Base-by-base conservation (phyloP, 225 moss, liverwort and hornwort genomes). In the Bryum argenteum region DNA sequence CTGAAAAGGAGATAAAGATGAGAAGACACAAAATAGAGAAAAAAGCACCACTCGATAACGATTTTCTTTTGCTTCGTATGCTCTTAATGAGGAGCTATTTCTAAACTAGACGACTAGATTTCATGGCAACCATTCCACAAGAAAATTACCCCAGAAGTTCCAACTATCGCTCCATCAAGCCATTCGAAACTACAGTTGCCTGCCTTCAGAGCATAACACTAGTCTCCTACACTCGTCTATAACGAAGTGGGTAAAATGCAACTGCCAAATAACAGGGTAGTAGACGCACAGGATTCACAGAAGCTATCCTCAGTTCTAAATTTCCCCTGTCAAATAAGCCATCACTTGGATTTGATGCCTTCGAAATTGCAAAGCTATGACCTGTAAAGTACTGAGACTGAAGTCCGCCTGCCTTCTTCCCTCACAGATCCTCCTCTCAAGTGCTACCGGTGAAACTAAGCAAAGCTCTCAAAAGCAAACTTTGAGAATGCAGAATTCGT, bases 1-100 rank as follows among this genome's bases (percentile, higher is more conserved):
- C 93, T 93, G 84, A 12, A 10, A 70, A 63, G 61, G 33, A 82
- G 71, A 69, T 19, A 76, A 14, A 21, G 39, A 75, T 8, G 72
- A 17, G 69, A 23, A 50, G 52, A 12, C 28, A 37, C 56, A 65
- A 53, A 68, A 66, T 70, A 14, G 65, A 47, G 38, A 57, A 24
- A 63, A 68, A 55, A 63, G 37, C 8, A 40, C n/a, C 65, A 65
- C 43, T 21, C 65, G 38, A 66, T 61, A 65, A 58, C 24, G n/a
- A n/a, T 42, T 22, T 54, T 37, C 23, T 50, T 26, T 57, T 24
- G 6, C 57, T 57, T 40, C 9, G 8, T 44, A 18, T 59, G 38
- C 17, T 41, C 11, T 6, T 19, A 23, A 50, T 21, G 51, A 73
- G 2, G 47, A 57, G 41, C 33, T 26, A 57, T 44, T 37, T 21